Percentiles rank a stretch among this genome's conserved stretches.
Evolutionary conservation across 345 rosid genomes (phyloP).

Genomic region (Hibiscus tridactylites): DNA sequence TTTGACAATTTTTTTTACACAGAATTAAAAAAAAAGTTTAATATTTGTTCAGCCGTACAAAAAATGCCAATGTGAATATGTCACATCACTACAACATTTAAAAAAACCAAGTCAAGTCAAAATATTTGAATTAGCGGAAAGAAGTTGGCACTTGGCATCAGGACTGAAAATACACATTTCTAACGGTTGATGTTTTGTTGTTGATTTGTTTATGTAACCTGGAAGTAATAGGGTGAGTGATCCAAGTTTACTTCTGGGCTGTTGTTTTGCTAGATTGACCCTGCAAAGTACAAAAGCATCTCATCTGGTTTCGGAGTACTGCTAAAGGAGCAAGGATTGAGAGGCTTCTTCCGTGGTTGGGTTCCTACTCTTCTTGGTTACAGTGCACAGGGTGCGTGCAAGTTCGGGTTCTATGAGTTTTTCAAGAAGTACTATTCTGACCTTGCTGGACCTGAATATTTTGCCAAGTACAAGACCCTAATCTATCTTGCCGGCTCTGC

Average conservation of each 20-base stretch:
- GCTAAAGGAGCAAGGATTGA: conserved; percentile 80
- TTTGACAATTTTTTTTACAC: no score
- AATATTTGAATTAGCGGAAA: no score
- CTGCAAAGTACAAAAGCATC: conserved; percentile 67
- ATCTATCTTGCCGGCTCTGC: conserved; percentile 98
- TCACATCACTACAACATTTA: no score
- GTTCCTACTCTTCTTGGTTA: conserved; percentile 94
- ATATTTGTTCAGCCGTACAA: no score
- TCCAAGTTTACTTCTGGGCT: conserved; percentile 1
- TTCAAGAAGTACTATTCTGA: conserved; percentile 93
- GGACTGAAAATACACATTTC: neutral
- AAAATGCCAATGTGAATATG: no score
- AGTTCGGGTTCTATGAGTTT: conserved; percentile 92
- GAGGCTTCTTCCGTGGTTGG: conserved; percentile 97
- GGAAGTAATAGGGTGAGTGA: neutral
- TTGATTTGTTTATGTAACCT: neutral
- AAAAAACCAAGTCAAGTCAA: no score
- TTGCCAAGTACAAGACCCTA: conserved; percentile 81
- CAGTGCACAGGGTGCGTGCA: conserved; percentile 99
- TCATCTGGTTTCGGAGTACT: conserved; percentile 36
- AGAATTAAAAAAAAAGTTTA: no score
- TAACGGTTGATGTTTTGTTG: neutral
- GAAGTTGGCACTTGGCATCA: no score
- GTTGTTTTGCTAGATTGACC: conserved; percentile 60
- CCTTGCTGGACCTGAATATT: conserved; percentile 85